Evolutionary conservation across 192 early-diverging fungal genomes (phyloP), one percentile per base, ranked within the genome.

Genomic region (Cladochytrium replicatum): DNA sequence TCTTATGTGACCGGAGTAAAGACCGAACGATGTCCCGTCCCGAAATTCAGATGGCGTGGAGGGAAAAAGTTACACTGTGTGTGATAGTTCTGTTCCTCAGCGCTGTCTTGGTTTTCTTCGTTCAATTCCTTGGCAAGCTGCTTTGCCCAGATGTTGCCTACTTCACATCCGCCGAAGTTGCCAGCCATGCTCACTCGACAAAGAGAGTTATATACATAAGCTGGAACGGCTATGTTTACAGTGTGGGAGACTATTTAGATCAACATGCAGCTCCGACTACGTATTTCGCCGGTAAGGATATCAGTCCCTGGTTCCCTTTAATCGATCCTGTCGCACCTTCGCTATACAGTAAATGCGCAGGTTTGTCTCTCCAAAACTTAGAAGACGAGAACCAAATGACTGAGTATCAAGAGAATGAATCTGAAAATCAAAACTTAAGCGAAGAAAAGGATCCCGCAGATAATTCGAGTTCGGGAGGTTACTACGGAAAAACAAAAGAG

Each of bases 31-130:
- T 79, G 77, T 80, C 58, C 29, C 22, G 29, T 75, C 78, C 32
- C 68, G 86, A 89, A 56, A 71, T 89, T 45, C 86, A 79, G 32
- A 77, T 88, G 67, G 96, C 96, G 5, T 99, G 96, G 96, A 79
- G 96, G 47, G 96, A 99, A 61, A 97, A 99, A 62, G 75, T 94
- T 6, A 86, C 96, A 1, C 71, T 99, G 24, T 91, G 89, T 55
- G 54, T 87, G 51, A 63, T 97, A 46, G 89, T 95, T 30, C 68
- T 83, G 17, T 74, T 89, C 32, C 58, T 92, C 47, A 88, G 85
- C 17, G 72, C 46, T 23, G 57, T 87, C 60, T 82, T 91, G 59
- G 57, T 94, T 37, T 90, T 91, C 63, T 88, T 90, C 59, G 83
- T 75, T 8, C 55, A 67, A 46, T 68, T 58, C 38, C 54, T 75